Evolutionary conservation across 164 flowering plant genomes (phyloP).

Genomic region (Macadamia tetraphylla): DNA sequence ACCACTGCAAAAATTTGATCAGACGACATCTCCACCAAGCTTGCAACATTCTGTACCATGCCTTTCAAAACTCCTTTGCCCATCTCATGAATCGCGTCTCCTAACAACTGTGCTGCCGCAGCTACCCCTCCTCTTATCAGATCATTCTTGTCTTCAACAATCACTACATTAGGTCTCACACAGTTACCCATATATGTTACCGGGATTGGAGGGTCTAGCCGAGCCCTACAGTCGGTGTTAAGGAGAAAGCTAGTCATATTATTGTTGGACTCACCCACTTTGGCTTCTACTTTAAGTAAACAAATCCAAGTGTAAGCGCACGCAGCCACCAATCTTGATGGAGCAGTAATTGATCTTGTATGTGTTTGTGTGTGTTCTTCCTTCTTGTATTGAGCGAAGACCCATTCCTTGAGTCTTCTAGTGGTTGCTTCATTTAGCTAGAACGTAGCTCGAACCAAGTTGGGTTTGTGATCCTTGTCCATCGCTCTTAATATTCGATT

Average conservation of each 20-base stretch:
- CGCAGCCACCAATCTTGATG: constrained; percentile 1
- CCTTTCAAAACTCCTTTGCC: neutral
- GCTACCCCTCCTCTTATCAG: neutral
- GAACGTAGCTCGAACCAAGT: constrained; percentile 11
- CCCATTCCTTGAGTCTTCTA: constrained; percentile 5
- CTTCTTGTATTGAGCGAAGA: neutral
- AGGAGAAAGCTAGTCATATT: neutral
- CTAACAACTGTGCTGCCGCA: neutral
- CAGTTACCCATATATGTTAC: constrained; percentile 4
- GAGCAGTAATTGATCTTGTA: no score
- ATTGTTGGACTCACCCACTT: neutral
- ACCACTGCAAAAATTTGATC: no score
- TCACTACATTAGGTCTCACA: neutral
- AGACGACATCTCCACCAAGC: neutral
- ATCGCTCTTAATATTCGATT: no score
- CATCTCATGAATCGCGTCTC: neutral
- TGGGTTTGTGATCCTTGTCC: neutral
- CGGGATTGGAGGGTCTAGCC: neutral
- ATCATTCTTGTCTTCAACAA: neutral
- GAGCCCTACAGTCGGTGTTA: neutral
- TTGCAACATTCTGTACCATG: neutral
- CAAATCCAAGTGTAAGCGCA: constrained; percentile 11
- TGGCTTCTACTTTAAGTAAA: neutral
- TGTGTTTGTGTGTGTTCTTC: neutral
- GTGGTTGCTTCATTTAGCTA: neutral